These are phyloP conservation scores for Beauveria bassiana DNA, from an alignment of 2,329 filamentous ascomycete genomes.

Conservation along the genomic window DNA sequence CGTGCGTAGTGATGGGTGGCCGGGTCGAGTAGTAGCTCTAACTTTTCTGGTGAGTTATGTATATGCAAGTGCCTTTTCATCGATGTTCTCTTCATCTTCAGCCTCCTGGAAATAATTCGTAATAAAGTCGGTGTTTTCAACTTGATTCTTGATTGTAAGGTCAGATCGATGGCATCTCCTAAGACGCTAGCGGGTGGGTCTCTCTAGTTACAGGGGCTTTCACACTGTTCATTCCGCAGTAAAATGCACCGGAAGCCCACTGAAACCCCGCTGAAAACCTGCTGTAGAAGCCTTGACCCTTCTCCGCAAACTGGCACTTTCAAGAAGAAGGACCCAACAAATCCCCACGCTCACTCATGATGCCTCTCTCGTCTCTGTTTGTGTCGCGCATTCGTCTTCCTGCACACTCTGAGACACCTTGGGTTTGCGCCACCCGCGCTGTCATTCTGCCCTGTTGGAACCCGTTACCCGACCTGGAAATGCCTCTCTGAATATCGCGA, in stretches of 20 bases:
- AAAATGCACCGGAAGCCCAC: not conserved
- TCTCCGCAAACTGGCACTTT: no score
- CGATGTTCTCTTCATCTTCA: no score
- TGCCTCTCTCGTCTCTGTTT: not conserved
- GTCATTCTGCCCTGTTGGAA: not conserved
- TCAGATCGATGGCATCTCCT: not conserved
- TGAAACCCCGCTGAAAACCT: not conserved
- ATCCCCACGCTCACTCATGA: not conserved
- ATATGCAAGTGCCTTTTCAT: no score
- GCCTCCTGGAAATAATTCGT: no score
- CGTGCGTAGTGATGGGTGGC: no score
- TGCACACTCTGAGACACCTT: conserved; percentile 5
- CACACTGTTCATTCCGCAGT: not conserved
- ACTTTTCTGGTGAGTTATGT: no score
- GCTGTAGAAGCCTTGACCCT: not conserved
- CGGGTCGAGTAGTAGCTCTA: no score
- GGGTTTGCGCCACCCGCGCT: conserved; percentile 3
- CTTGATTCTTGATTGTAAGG: no score
- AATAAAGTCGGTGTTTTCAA: no score
- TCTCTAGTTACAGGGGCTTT: not conserved
- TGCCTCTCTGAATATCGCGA: not conserved
- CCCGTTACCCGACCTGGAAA: not conserved
- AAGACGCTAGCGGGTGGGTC: not conserved
- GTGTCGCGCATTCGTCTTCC: not conserved
- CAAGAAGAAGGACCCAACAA: not conserved